Evolutionary conservation across 2,329 filamentous ascomycete genomes (phyloP), one percentile per base, ranked within the genome.

Genomic region (Exserohilum turcica): DNA sequence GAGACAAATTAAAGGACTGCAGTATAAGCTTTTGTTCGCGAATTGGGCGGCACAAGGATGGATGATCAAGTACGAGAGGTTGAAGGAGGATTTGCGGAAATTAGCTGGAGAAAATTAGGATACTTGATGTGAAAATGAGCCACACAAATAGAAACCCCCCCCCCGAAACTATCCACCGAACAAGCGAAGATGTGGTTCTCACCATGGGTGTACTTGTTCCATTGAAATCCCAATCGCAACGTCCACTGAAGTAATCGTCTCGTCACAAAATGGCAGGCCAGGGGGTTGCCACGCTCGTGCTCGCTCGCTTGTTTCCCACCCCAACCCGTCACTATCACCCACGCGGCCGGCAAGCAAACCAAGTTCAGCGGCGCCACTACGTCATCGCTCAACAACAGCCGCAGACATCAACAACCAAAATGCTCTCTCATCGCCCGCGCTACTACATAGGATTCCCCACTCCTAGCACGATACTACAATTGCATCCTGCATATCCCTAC

Each of bases 311-410:
- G 37, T 33, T n/a, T n/a, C 27, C 29, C 28, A 37, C 39, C 21
- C 21, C 28, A 35, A 53, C 33, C 24, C 38, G 21, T 43, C 40
- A 12, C 24, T 32, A 16, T 43, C 40, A 12, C 8, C 27, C 44
- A 42, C 38, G 33, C 36, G 13, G 12, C 50, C 18, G 32, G 46
- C n/a, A n/a, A n/a, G n/a, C n/a, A n/a, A 50, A 54, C 51, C 51
- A 54, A 50, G 51, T 50, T 50, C 40, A 27, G 5, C 15, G 12
- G 29, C 40, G 18, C 8, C 16, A 21, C 46, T 54, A 54, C 51
- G 51, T 54, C 51, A 54, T 54, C 29, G 46, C 40, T 48, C 45
- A 50, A n/a, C n/a, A n/a, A n/a, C 39, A 50, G 27, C 28, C 28
- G 35, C 46, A 54, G 44, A 43, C 16, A 28, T 12, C 37, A 39